Base-by-base conservation (phyloP, 805 yeast species). In the Barnettozyma botsteinii region DNA sequence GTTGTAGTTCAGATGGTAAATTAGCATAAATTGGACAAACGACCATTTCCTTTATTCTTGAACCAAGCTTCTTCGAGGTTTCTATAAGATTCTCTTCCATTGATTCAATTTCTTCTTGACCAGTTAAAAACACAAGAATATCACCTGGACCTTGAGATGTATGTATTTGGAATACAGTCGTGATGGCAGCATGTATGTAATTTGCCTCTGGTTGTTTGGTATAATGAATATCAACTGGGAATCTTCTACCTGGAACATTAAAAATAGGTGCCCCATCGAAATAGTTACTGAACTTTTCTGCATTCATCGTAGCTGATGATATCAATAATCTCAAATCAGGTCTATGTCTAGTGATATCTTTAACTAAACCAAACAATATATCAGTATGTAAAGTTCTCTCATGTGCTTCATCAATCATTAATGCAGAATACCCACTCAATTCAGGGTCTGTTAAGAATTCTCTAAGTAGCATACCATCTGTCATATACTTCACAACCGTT, bases 401-500 rank as follows among this genome's bases (percentile, higher is more conserved):
- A 57, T 93, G 98, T 0, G 98, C 98, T 61, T 91, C 98, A 62
- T 91, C 98, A 35, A 91, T 81, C 83, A 91, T 88, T 41, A 91
- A 69, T 1, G 85, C 95, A 2, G 93, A 76, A 56, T 89, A 91
- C 2, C 62, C 65, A 1, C 70, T 61, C 30, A 89, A 61, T 31
- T 75, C 75, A 0, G 94, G 85, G 56, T 89, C 97, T 1, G 73
- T 66, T 25, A 89, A 62, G 48, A 86, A 81, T 61, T 93, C 98
- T 43, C 96, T 65, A 25, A 89, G 66, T 17, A 93, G 69, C 87
- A 88, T 85, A 72, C 98, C 98, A 60, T 93, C 98, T 0, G 98
- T 93, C 76, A 89, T 75, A 61, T 93, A 93, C 64, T 91, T 91
- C 38, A 93, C 70, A 12, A 71, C 61, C 0, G 98, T 93, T 14